Conservation (phyloP, 768 basidiomycete species). For the Psilocybe subaeruginosa region DNA sequence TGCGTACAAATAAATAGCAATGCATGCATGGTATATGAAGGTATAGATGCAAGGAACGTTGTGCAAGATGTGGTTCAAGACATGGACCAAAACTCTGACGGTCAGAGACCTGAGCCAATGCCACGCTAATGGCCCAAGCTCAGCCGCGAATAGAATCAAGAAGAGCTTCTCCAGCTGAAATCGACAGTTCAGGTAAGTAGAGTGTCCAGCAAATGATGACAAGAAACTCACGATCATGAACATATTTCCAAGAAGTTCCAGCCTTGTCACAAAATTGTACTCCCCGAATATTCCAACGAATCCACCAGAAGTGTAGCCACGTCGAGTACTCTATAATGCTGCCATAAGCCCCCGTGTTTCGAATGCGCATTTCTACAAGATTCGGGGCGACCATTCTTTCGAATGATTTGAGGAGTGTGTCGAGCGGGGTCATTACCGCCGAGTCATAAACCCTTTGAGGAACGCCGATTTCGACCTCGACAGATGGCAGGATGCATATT, state of each 20-base stretch:
- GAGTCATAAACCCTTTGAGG: slow-evolving; percentile 38
- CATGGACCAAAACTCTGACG: too few relatives aligned
- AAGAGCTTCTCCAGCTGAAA: slow-evolving; percentile 19
- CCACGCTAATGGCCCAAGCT: background rate
- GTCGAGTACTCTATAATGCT: slow-evolving; percentile 20
- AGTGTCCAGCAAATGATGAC: background rate
- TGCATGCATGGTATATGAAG: too few relatives aligned
- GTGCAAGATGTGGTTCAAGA: too few relatives aligned
- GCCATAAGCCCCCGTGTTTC: slow-evolving; percentile 39
- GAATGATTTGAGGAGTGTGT: slow-evolving; percentile 38
- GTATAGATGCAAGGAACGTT: too few relatives aligned
- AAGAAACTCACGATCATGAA: slow-evolving; percentile 21
- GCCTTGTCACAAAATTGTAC: slow-evolving; percentile 24
- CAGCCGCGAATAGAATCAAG: slow-evolving; percentile 20
- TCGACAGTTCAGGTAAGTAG: background rate
- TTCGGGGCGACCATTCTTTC: slow-evolving; percentile 35
- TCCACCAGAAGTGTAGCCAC: slow-evolving; percentile 25
- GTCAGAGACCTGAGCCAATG: too few relatives aligned
- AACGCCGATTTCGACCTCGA: slow-evolving; percentile 37
- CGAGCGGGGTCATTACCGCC: slow-evolving; percentile 44
- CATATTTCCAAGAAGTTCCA: slow-evolving; percentile 17
- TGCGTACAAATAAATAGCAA: too few relatives aligned
- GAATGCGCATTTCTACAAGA: slow-evolving; percentile 39
- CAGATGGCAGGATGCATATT: slow-evolving; percentile 47
- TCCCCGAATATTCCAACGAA: slow-evolving; percentile 25